Conservation (phyloP, 1,284 basidiomycete genomes). For the Apiotrichum gamsii region DNA sequence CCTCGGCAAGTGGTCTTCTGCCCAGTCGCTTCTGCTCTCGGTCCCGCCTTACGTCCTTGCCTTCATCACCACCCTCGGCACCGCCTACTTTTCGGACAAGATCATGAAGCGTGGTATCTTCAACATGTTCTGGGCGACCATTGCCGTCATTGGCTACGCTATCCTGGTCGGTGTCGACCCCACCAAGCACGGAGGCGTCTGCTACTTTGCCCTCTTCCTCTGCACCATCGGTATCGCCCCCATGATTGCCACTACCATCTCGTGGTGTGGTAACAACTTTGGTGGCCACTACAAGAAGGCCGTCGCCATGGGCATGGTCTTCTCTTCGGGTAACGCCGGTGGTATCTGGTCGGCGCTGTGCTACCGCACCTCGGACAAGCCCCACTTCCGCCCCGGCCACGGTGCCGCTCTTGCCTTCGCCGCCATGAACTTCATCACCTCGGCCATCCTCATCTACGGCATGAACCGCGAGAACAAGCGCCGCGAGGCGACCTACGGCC, state of each 20-base stretch:
- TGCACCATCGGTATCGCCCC: slow-evolving; percentile 45
- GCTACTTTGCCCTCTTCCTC: slow-evolving; percentile 50
- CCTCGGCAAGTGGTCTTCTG: slow-evolving; percentile 44
- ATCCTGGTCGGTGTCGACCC: slow-evolving; percentile 9
- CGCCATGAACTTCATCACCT: slow-evolving; percentile 34
- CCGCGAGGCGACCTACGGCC: slow-evolving; percentile 43
- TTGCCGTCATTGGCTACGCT: slow-evolving; percentile 48
- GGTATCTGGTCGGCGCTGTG: slow-evolving; percentile 49
- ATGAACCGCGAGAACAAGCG: slow-evolving; percentile 42
- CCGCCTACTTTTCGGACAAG: slow-evolving; percentile 46
- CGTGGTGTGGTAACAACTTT: slow-evolving; percentile 49
- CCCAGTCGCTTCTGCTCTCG: slow-evolving; percentile 47
- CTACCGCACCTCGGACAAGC: slow-evolving; percentile 37
- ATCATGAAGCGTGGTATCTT: slow-evolving; percentile 43
- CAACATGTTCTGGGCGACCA: slow-evolving; percentile 48
- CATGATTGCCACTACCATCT: slow-evolving; percentile 48
- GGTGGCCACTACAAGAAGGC: slow-evolving; percentile 46
- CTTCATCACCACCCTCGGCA: slow-evolving; percentile 49
- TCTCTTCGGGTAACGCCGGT: slow-evolving; percentile 49
- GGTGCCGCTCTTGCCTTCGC: slow-evolving; percentile 44
- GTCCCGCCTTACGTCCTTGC: slow-evolving; percentile 50
- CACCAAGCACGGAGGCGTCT: slow-evolving; percentile 27
- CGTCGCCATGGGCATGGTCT: slow-evolving; percentile 50
- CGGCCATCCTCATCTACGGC: slow-evolving; percentile 38
- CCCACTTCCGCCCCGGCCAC: slow-evolving; percentile 43